phyloP scores from a whole-genome alignment of 495 filamentous ascomycete species.

The Penicillium roqueforti region DNA sequence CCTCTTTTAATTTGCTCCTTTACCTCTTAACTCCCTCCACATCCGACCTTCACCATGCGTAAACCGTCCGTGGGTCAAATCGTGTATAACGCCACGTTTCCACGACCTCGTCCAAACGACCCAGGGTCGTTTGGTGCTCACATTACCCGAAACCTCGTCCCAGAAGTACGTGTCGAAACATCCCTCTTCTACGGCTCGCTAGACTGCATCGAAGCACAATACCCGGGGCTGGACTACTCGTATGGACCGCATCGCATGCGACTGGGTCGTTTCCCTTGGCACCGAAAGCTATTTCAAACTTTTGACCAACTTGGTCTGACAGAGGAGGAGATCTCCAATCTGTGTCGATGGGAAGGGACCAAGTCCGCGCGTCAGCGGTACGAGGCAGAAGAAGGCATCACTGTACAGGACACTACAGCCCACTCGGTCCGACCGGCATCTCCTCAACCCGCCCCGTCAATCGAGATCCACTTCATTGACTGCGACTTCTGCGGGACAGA shows the following conservation, averaged over 20 bases:
- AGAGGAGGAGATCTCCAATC: slow-evolving; percentile 63
- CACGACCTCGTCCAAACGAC: slow-evolving; percentile 51
- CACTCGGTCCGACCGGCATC: slow-evolving; percentile 53
- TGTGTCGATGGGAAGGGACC: slow-evolving; percentile 94
- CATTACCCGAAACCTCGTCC: slow-evolving; percentile 67
- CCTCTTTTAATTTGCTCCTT: neutral
- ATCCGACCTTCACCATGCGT: slow-evolving; percentile 46
- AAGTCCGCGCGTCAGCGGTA: slow-evolving; percentile 82
- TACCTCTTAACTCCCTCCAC: neutral
- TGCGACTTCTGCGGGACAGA: slow-evolving; percentile 29
- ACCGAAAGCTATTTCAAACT: slow-evolving; percentile 73
- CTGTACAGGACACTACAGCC: slow-evolving; percentile 74
- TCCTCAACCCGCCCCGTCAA: slow-evolving; percentile 30
- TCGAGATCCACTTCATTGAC: slow-evolving; percentile 33
- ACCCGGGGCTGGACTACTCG: slow-evolving; percentile 86
- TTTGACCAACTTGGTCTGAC: slow-evolving; percentile 80
- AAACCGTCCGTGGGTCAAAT: slow-evolving; percentile 53
- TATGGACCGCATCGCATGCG: slow-evolving; percentile 76
- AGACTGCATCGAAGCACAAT: slow-evolving; percentile 81
- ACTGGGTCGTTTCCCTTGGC: slow-evolving; percentile 74
- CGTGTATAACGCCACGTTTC: slow-evolving; percentile 56
- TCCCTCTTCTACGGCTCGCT: slow-evolving; percentile 80
- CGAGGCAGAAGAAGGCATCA: slow-evolving; percentile 69
- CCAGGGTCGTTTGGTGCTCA: slow-evolving; percentile 56
- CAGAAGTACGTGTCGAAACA: slow-evolving; percentile 83